Evolutionary conservation across 176 grass and related monocot species (phyloP), one percentile per base, ranked within the genome.

Genomic region (Triticum aestivum): DNA sequence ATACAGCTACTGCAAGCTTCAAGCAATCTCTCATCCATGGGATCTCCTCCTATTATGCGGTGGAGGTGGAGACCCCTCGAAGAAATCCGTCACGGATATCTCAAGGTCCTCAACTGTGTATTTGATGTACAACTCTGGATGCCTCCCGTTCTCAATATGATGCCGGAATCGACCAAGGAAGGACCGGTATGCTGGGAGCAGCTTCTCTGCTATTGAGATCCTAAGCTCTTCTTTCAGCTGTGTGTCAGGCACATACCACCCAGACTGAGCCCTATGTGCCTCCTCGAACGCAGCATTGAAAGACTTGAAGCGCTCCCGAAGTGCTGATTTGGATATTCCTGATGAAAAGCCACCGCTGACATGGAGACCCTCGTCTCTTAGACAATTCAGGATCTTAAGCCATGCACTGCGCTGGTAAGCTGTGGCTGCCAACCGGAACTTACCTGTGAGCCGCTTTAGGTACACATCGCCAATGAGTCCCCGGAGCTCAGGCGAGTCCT

Each of bases 101-200:
- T 97, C 94, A 47, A 97, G 92, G 86, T 97, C 92, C 86, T 99
- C 94, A 83, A 92, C 94, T 12, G 94, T 91, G 77, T 98, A 94
- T 37, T 91, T 98, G 85, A 98, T 98, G 85, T 92, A 94, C 88
- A 94, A 24, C 72, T 98, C 93, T 3, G 94, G 97, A 71, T 96
- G 92, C 79, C 61, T 98, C 69, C 91, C 88, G 11, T 83, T 92
- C 85, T 98, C 97, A 79, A 98, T 96, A 24, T 98, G 97, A 68
- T 92, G 92, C 27, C 94, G 83, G 72, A 94, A 98, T 67, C 97
- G 74, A 26, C 97, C 97, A 63, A 98, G 90, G 78, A 98, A 96
- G 20, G 97, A 94, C 27, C 97, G 82, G 49, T 96, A 98, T 9
- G 97, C 97, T 63, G 97, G 97, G 18, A 98, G 89, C 70, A 98